Evolutionary conservation across 139 green algal genomes (phyloP), one percentile per base, ranked within the genome.

Genomic region (Haematococcus sp.): DNA sequence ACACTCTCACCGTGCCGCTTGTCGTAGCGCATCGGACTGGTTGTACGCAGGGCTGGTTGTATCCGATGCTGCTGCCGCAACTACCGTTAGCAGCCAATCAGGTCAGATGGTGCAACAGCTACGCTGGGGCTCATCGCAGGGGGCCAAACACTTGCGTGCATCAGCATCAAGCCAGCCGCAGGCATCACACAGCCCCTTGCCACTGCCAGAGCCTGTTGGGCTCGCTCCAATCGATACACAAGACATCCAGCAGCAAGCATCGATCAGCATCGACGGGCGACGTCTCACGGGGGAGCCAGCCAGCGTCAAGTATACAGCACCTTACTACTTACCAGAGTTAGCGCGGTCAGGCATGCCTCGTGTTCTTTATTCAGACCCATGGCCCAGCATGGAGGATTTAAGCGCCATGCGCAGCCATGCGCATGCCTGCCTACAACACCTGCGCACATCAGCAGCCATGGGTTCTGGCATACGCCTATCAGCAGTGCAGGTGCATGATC

Each of bases 361-460:
- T 1, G 63, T 81, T 4, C 63, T 81, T 0, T 73, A 76, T 13
- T 43, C 60, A 15, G 55, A 71, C 56, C 60, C 76, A 25, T 81
- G 76, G 61, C 61, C 16, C 2, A 33, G 64, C 40, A 33, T 64
- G 40, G 40, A 49, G 40, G 40, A 49, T 11, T 7, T 49, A 11
- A 49, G 40, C 40, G 40, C 40, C 9, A 63, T 63, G n/a, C 31
- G 63, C 7, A 33, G 13, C 4, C 63, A 73, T 35, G 73, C 63
- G 0, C 30, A 32, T 30, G 30, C 71, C 1, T 68, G 49, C 25
- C 20, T 66, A 0, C 25, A 78, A 23, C 11, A 31, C 43, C 73
- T 78, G 1, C 49, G 55, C 5, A 25, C 4, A 0, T 30, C 73
- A 0, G 31, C 20, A 22, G 32, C 19, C n/a, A 63, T 64, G 25